Evolutionary conservation across 2,329 filamentous ascomycete species (phyloP), one percentile per base, ranked within the genome.

Genomic region (Mycocentrospora acerina): DNA sequence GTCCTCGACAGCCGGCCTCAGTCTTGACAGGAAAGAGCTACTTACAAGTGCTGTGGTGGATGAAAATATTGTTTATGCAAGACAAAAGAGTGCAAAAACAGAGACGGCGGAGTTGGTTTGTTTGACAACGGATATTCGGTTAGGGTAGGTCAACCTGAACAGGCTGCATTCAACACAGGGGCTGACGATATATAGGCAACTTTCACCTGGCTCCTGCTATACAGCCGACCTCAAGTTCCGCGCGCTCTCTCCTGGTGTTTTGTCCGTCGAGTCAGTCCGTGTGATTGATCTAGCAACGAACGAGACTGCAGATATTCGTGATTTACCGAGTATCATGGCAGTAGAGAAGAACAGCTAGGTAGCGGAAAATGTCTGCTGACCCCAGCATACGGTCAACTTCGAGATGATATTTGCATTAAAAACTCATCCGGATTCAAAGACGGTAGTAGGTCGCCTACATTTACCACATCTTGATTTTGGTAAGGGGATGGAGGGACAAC

Each of bases 231-330:
- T 91, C 51, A 79, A 80, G 51, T 90, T 91, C 50, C 70, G 90
- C 36, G 82, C 86, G 4, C 69, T 90, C 35, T 68, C 66, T 36
- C 74, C 79, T 32, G 88, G 87, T 1, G 76, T 88, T 22, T 74
- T 88, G 19, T 76, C 77, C n/a, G 66, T 91, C 3, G 87, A 90
- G 53, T 82, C 83, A 2, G 74, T 91, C 14, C 74, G 86, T 33
- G 79, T 91, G 1, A 75, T 90, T 3, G 88, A 93, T 62, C 62
- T 91, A 43, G 79, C 74, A 15, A 86, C 80, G 24, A 83, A 88
- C 57, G 86, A 90, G 68, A 84, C 86, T 58, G 83, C 88, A 3
- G 86, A 91, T 64, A 82, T 90, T 37, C 77, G 80, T 44, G 85
- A 91, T 45, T 62, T 93, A 48, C 88, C 88, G 0, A 81, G 78